Evolutionary conservation across 257 asterid species (phyloP).

Genomic region (Nicotiana otophora): DNA sequence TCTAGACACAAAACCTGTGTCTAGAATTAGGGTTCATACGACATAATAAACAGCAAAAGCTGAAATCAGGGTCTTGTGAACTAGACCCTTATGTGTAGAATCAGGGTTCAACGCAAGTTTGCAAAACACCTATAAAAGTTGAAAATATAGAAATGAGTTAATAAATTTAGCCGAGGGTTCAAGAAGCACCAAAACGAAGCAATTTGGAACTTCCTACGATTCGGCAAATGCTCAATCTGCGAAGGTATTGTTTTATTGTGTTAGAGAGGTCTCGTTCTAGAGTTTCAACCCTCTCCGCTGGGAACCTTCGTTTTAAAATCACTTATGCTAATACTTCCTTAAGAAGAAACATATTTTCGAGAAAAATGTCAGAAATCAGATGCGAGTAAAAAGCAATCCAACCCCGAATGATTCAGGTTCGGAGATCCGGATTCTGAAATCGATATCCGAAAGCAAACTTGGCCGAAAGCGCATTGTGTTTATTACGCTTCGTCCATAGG

Average conservation of each 20-base stretch:
- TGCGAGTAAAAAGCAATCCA: slow-evolving; percentile 34
- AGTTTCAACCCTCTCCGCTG: slow-evolving; percentile 66
- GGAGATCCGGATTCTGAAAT: slow-evolving; percentile 41
- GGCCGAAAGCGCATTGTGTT: slow-evolving; percentile 48
- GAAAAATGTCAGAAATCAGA: slow-evolving; percentile 3
- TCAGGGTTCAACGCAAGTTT: not conserved
- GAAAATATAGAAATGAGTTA: not conserved
- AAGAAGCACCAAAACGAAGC: slow-evolving; percentile 37
- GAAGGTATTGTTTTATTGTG: slow-evolving; percentile 42
- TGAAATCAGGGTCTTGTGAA: too few relatives aligned
- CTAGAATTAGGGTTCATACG: not conserved
- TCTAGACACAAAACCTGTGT: not conserved
- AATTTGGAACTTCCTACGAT: slow-evolving; percentile 40
- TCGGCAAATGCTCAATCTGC: slow-evolving; percentile 42
- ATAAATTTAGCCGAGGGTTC: slow-evolving; percentile 51
- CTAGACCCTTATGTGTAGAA: not conserved
- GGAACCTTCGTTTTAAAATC: slow-evolving; percentile 55
- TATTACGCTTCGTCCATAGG: slow-evolving; percentile 72
- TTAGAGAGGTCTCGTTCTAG: slow-evolving; percentile 68
- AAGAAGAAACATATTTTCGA: not conserved
- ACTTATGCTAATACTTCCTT: not conserved
- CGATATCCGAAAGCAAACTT: slow-evolving; percentile 86
- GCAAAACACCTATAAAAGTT: not conserved
- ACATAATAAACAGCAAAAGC: not conserved
- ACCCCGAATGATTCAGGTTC: slow-evolving; percentile 19